Base-by-base conservation (phyloP, 31 red algal genomes). In the Odonthalia washingtoniensis region DNA sequence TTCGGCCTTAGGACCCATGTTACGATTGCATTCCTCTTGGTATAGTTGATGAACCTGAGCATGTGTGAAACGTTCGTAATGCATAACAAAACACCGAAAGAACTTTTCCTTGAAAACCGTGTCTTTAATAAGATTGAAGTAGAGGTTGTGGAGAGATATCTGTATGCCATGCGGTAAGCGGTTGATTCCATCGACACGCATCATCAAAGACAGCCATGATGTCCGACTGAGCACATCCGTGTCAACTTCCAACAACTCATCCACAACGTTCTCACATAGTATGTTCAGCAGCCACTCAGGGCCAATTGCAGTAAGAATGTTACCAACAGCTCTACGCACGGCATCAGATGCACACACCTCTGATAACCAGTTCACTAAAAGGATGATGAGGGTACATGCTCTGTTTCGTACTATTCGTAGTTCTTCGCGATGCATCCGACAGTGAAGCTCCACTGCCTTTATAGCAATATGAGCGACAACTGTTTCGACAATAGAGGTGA, bases 111-210 rank as follows among this genome's bases (percentile, higher is more conserved):
- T 94, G 79, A 94, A 97, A 0, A 92, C 78, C 3, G 91, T 73
- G 70, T 94, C 92, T 4, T 87, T 94, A 33, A 97, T 94, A 3
- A 97, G 88, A 36, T 92, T 67, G 74, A 90, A 97, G 82, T 95
- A 95, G 4, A 95, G 37, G 41, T 62, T 73, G 40, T 95, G 93
- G 1, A 91, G 30, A 34, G 38, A 37, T 2, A 35, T 21, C 37
- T 82, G 53, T 9, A 91, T 37, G 30, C 4, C 30, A 43, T 64
- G 34, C 0, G 84, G 74, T 16, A 95, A 65, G 35, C 65, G 66
- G 35, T 74, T 73, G 21, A 74, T 36, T 3, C 93, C 93, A 52
- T 95, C 93, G 17, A 95, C 35, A 26, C 32, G 26, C 44, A 95
- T 84, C 93, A 95, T 91, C 32, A 83, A 32, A 18, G 41, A 32